These are phyloP conservation scores for Lactarius deliciosus DNA, from an alignment of 768 basidiomycete genomes.

Conservation along the genomic window DNA sequence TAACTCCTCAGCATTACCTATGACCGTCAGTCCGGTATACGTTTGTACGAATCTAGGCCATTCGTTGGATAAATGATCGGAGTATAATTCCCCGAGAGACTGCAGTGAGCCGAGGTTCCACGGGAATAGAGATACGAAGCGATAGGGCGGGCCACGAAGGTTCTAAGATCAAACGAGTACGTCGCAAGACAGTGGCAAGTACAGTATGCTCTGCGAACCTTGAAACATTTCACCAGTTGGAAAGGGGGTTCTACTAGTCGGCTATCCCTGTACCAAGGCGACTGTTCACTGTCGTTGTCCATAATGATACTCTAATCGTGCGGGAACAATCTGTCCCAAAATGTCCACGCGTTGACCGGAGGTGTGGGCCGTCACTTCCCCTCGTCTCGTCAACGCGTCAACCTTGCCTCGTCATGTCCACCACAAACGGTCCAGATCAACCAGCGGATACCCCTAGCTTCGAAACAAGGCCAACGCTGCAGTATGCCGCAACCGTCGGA, in stretches of 20 bases:
- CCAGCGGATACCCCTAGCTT: constrained; percentile 33
- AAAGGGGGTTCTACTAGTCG: constrained; percentile 41
- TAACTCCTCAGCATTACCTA: constrained; percentile 22
- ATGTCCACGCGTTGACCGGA: constrained; percentile 15
- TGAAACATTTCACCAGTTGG: constrained; percentile 42
- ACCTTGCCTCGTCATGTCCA: constrained; percentile 19
- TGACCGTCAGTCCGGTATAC: constrained; percentile 13
- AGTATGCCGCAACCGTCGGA: constrained; percentile 56
- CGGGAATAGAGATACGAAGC: constrained; percentile 31
- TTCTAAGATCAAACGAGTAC: constrained; percentile 43
- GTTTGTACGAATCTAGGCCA: constrained; percentile 14
- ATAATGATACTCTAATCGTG: not conserved
- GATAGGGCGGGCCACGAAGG: constrained; percentile 44
- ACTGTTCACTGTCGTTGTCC: constrained; percentile 12
- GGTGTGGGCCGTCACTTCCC: not conserved
- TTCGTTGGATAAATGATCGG: constrained; percentile 10
- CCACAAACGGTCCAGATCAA: constrained; percentile 14
- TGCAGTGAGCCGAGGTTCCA: constrained; percentile 17
- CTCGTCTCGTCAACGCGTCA: not conserved
- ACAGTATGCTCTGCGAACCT: constrained; percentile 41
- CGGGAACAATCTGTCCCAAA: constrained; percentile 1
- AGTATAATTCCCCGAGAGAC: constrained; percentile 6
- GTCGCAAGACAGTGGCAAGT: constrained; percentile 23
- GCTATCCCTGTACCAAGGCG: constrained; percentile 39
- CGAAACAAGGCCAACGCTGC: constrained; percentile 53